phyloP scores from a whole-genome alignment of 1,139 yeast species.

The Lodderomyces parapsilosis region DNA sequence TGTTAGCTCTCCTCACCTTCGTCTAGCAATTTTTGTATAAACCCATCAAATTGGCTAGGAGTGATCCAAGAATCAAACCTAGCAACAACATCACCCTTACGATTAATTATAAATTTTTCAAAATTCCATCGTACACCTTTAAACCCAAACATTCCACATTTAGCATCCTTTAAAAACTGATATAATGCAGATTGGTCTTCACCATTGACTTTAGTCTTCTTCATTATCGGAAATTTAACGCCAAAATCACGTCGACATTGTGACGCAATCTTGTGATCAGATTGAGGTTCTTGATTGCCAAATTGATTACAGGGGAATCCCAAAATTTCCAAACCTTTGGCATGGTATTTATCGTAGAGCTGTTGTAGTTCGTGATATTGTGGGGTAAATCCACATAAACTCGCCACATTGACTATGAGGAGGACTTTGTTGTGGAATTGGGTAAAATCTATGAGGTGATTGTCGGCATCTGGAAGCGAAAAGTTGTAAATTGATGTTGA shows the following conservation, averaged over 20 bases:
- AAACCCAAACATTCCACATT: slow-evolving; percentile 65
- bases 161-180: slow-evolving; percentile 26
- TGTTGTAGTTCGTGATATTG: slow-evolving; percentile 37
- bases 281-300: slow-evolving; percentile 82
- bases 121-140: slow-evolving; percentile 92
- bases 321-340: slow-evolving; percentile 31
- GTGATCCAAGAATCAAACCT: slow-evolving; percentile 70
- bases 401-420: slow-evolving; percentile 45
- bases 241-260: slow-evolving; percentile 71
- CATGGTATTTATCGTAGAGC: slow-evolving; percentile 31
- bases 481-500: slow-evolving; percentile 11
- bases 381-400: slow-evolving; percentile 45
- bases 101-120: slow-evolving; percentile 81
- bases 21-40: slow-evolving; percentile 45
- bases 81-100: slow-evolving; percentile 66
- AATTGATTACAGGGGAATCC: slow-evolving; percentile 50
- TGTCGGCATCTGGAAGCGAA: slow-evolving; percentile 16
- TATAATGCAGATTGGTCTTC: slow-evolving; percentile 29
- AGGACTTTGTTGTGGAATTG: slow-evolving; percentile 33
- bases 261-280: slow-evolving; percentile 60
- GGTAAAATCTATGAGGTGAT: slow-evolving; percentile 18
- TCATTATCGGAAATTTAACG: slow-evolving; percentile 40
- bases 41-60: slow-evolving; percentile 57
- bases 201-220: slow-evolving; percentile 40
- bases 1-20: slow-evolving; percentile 5